These are phyloP conservation scores for Phytopythium ostracodes DNA, from an alignment of 352 stramenopile genomes.

Conservation along the genomic window DNA sequence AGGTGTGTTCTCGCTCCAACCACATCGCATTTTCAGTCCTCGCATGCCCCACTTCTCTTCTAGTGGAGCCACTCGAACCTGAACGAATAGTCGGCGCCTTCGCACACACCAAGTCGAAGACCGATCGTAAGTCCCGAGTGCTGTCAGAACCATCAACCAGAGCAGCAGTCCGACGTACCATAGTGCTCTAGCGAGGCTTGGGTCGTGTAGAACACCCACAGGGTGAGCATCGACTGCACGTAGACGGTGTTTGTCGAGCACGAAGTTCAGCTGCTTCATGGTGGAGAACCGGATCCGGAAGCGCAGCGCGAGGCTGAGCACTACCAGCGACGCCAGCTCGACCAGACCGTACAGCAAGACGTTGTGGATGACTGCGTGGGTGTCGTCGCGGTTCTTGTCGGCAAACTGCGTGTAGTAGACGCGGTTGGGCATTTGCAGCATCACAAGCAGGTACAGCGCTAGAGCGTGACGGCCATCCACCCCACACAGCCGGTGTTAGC, in stretches of 20 bases:
- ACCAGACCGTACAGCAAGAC: background rate
- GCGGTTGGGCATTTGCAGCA: constrained; percentile 20
- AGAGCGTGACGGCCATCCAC: background rate
- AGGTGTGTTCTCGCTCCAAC: background rate
- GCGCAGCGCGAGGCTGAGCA: background rate
- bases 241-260: constrained; percentile 15
- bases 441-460: constrained; percentile 19
- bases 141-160: background rate
- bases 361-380: background rate
- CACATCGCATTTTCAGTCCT: background rate
- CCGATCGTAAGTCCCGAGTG: background rate
- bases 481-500: background rate
- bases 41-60: background rate
- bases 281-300: background rate
- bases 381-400: constrained; percentile 5
- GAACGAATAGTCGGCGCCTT: constrained; percentile 2
- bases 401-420: constrained; percentile 25
- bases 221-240: constrained; percentile 11
- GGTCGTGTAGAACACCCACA: constrained; percentile 24
- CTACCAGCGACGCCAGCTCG: background rate
- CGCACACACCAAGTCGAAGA: background rate
- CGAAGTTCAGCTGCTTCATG: constrained; percentile 8
- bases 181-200: constrained; percentile 20
- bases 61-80: constrained; percentile 1
- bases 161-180: constrained; percentile 10